Conservation (phyloP, 73 alveolate genomes). For the Blepharisma stoltei region DNA sequence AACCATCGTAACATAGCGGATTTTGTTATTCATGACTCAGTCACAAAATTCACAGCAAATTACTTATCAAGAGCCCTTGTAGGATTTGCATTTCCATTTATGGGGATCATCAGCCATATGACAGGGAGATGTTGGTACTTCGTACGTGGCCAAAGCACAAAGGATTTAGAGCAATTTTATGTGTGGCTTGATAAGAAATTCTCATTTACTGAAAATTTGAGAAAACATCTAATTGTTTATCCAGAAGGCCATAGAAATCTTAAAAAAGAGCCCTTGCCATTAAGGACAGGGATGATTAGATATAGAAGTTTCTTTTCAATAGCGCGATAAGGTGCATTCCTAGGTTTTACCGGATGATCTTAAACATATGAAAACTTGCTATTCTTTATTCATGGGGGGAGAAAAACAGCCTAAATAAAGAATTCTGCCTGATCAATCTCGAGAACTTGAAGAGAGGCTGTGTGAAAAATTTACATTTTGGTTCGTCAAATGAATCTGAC, state of each 20-base stretch:
- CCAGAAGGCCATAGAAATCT: constrained; percentile 43
- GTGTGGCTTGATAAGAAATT: constrained; percentile 28
- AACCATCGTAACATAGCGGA: not conserved
- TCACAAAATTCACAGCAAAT: not conserved
- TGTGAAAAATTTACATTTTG: too few species aligned
- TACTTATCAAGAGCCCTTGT: not conserved
- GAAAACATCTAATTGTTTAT: constrained; percentile 13
- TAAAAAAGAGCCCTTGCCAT: not conserved
- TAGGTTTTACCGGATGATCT: too few species aligned
- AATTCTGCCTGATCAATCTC: too few species aligned
- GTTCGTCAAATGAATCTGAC: too few species aligned
- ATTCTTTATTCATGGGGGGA: too few species aligned
- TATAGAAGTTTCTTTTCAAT: too few species aligned
- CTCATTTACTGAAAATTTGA: not conserved
- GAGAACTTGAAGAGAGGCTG: too few species aligned
- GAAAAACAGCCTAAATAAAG: too few species aligned
- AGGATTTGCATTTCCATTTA: constrained; percentile 14
- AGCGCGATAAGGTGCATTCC: too few species aligned
- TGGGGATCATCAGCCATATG: constrained; percentile 21
- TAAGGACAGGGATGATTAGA: constrained; percentile 15
- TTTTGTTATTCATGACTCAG: not conserved
- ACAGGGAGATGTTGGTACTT: constrained; percentile 34
- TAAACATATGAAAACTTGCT: too few species aligned
- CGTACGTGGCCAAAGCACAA: constrained; percentile 35
- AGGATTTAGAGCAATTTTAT: constrained; percentile 33